Evolutionary conservation across 2,329 filamentous ascomycete genomes (phyloP).

Genomic region (Aureobasidium sp.): DNA sequence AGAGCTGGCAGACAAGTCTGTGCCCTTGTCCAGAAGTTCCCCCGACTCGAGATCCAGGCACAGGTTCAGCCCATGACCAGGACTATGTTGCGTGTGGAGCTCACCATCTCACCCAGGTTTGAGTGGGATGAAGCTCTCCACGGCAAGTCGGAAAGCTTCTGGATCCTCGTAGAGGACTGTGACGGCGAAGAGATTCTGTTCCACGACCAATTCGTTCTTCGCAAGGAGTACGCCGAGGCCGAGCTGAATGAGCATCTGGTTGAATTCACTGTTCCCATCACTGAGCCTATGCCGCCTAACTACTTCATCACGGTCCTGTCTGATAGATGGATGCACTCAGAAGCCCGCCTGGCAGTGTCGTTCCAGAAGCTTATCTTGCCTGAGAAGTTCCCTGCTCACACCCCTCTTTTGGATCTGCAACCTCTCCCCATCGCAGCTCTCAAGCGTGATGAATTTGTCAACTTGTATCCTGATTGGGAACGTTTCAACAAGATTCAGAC

Average conservation of each 20-base stretch:
- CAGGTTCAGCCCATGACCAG: slow-evolving; percentile 92
- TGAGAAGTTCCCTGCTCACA: slow-evolving; percentile 92
- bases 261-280: slow-evolving; percentile 93
- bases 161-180: slow-evolving; percentile 95
- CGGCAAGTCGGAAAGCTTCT: slow-evolving; percentile 84
- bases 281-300: slow-evolving; percentile 95
- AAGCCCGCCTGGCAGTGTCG: slow-evolving; percentile 85
- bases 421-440: slow-evolving; percentile 81
- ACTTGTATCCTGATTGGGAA: slow-evolving; percentile 74
- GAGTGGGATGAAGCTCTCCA: slow-evolving; percentile 90
- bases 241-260: slow-evolving; percentile 91
- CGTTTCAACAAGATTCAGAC: slow-evolving; percentile 98
- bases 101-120: slow-evolving; percentile 90
- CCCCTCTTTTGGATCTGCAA: slow-evolving; percentile 84
- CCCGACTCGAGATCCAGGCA: slow-evolving; percentile 83
- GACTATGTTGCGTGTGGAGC: slow-evolving; percentile 82
- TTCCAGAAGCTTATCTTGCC: slow-evolving; percentile 93
- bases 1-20: slow-evolving; percentile 83
- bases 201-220: slow-evolving; percentile 87
- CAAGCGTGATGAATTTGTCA: slow-evolving; percentile 75
- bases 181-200: slow-evolving; percentile 94
- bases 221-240: slow-evolving; percentile 76
- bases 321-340: slow-evolving; percentile 96
- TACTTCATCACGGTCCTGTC: slow-evolving; percentile 96
- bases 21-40: slow-evolving; percentile 82